Evolutionary conservation across 2,329 filamentous ascomycete species (phyloP), one percentile per base, ranked within the genome.

Genomic region (Teratosphaeria destructans): DNA sequence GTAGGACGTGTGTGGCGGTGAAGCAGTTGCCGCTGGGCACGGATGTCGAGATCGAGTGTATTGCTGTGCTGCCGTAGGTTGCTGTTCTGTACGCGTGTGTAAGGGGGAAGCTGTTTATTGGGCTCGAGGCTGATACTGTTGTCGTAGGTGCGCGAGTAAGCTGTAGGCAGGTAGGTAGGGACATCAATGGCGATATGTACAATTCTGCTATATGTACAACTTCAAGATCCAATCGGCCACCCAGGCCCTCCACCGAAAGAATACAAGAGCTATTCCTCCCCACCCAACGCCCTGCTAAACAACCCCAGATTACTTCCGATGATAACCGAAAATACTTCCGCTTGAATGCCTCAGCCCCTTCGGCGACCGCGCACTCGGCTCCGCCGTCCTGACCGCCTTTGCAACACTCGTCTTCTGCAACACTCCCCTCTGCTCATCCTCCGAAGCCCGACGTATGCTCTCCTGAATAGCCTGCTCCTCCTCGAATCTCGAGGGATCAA

Each of bases 21-120:
- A 76, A 80, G 68, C 76, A 78, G 53, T 69, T 82, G 52, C 79
- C 80, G 1, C 47, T 78, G 61, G 77, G 77, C 2, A 78, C 78
- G 6, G 78, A 81, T 70, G 78, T 82, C 1, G 79, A 82, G 71
- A 81, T 82, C 68, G 80, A 82, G 68, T 81, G 77, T 62, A 74
- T 76, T 61, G 79, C 76, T 35, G 67, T 70, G 19, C 27, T 72
- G 53, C 65, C 68, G 65, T 73, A 54, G 57, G 59, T 54, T 23
- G 29, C 29, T 32, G 29, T n/a, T 19, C 14, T 54, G 27, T 54
- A n/a, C 29, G 27, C 16, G 12, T 16, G 23, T 23, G 23, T 23
- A 23, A 29, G 1, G 10, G 26, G 12, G 14, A 32, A 32, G 52
- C 27, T 54, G 29, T 2, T 32, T 4, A 26, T n/a, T 23, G 14